Evolutionary conservation across 2,329 filamentous ascomycete species (phyloP).

Genomic region (Nakataea oryzae): DNA sequence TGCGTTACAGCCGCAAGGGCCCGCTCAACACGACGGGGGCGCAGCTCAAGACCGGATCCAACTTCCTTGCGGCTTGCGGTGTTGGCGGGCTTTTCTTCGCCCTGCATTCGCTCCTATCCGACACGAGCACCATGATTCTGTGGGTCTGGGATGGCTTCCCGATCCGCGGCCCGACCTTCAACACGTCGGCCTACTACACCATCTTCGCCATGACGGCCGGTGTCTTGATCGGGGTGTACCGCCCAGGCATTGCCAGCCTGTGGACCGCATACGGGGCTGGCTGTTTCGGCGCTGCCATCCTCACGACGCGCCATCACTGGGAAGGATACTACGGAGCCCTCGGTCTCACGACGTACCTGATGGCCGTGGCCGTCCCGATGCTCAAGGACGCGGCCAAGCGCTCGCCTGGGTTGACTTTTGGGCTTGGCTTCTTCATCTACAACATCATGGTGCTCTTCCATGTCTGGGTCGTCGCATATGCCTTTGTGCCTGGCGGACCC

Average conservation of each 20-base stretch:
- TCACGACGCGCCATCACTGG: constrained; percentile 77
- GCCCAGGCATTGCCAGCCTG: constrained; percentile 58
- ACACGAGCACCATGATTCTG: constrained; percentile 96
- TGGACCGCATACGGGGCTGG: constrained; percentile 74
- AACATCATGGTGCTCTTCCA: constrained; percentile 95
- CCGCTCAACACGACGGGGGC: constrained; percentile 19
- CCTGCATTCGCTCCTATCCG: constrained; percentile 84
- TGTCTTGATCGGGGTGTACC: constrained; percentile 63
- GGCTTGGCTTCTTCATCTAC: constrained; percentile 81
- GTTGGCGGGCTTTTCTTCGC: constrained; percentile 79
- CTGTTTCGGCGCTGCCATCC: constrained; percentile 65
- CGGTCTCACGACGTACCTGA: constrained; percentile 65
- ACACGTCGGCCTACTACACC: constrained; percentile 82
- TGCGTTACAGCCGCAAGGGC: constrained; percentile 62
- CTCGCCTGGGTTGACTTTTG: constrained; percentile 71
- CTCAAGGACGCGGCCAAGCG: constrained; percentile 68
- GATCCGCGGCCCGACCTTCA: constrained; percentile 75
- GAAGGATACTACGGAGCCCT: constrained; percentile 80
- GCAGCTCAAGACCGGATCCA: constrained; percentile 48
- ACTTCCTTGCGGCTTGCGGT: constrained; percentile 63
- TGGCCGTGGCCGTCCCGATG: constrained; percentile 67
- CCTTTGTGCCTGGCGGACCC: constrained; percentile 90
- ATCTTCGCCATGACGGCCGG: constrained; percentile 80
- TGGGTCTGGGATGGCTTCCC: constrained; percentile 98
- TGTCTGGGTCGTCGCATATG: constrained; percentile 96